phyloP scores from a whole-genome alignment of 306 rosid genomes.

The Cotoneaster glaucophyllus region DNA sequence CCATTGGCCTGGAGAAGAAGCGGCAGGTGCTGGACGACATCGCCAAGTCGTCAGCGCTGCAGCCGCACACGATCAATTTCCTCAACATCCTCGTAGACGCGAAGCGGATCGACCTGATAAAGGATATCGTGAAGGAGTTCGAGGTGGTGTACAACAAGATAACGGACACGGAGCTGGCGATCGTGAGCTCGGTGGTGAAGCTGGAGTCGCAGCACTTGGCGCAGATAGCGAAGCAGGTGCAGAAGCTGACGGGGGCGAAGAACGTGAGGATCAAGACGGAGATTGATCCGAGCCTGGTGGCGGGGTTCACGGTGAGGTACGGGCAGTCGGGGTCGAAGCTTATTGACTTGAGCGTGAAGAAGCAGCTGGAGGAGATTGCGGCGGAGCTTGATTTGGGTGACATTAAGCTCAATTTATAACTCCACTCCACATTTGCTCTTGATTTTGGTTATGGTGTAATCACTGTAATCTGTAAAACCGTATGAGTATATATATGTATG shows the following conservation, averaged over 20 bases:
- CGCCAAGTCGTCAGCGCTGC: conserved; percentile 31
- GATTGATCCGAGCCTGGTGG: conserved; percentile 67
- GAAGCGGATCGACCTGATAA: conserved; percentile 45
- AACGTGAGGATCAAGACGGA: conserved; percentile 73
- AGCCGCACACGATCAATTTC: conserved; percentile 62
- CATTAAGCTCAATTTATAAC: conserved; percentile 39
- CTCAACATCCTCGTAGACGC: conserved; percentile 56
- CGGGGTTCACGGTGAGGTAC: conserved; percentile 80
- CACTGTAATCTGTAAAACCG: neutral
- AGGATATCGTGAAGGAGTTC: conserved; percentile 57
- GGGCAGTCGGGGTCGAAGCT: conserved; percentile 71
- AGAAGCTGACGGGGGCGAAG: conserved; percentile 77
- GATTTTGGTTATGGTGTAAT: neutral
- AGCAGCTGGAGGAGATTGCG: conserved; percentile 85
- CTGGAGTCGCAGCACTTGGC: conserved; percentile 84
- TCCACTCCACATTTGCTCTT: neutral
- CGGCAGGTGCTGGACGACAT: conserved; percentile 39
- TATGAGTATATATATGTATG: too few species aligned
- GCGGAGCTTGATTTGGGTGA: conserved; percentile 77
- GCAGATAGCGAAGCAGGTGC: conserved; percentile 93
- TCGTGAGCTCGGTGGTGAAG: conserved; percentile 85
- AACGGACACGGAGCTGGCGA: conserved; percentile 63
- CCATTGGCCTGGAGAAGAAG: conserved; percentile 38
- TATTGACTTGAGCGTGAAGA: conserved; percentile 90
- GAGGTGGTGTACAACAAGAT: conserved; percentile 49